phyloP scores from a whole-genome alignment of 495 filamentous ascomycete species.

The Umbilicaria muhlenbergii region DNA sequence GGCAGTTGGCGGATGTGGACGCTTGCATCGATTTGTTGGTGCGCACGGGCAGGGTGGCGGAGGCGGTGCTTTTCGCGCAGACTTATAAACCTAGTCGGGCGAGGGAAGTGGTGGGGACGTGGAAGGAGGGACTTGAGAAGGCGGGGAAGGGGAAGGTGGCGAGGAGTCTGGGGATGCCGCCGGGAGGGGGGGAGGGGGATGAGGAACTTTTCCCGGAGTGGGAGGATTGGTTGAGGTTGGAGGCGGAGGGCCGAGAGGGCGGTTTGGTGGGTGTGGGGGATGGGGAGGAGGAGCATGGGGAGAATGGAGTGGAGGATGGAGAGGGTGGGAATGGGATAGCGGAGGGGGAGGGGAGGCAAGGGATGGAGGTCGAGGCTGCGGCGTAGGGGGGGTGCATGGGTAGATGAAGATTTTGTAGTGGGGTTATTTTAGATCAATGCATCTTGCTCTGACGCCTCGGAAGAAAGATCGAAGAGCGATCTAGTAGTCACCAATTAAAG shows the following conservation, averaged over 20 bases:
- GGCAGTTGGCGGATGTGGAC: conserved; percentile 71
- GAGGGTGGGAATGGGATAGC: too few species aligned
- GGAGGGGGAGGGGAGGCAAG: too few species aligned
- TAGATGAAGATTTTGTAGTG: too few species aligned
- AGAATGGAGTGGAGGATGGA: too few species aligned
- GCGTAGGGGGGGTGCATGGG: too few species aligned
- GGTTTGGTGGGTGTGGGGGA: too few species aligned
- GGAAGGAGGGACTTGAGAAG: conserved; percentile 72
- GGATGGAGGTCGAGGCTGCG: too few species aligned
- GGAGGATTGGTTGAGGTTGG: conserved; percentile 74
- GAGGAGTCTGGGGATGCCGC: conserved; percentile 70
- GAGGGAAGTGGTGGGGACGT: conserved; percentile 47
- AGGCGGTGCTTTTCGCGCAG: conserved; percentile 81
- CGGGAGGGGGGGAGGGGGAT: conserved; percentile 46
- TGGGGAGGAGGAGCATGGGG: too few species aligned
- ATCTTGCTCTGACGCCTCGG: too few species aligned
- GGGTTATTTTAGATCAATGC: too few species aligned
- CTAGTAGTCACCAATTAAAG: too few species aligned
- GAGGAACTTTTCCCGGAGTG: conserved; percentile 91
- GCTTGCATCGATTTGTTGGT: conserved; percentile 69
- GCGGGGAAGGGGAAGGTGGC: conserved; percentile 67
- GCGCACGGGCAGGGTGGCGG: conserved; percentile 60
- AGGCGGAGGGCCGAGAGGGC: conserved; percentile 40
- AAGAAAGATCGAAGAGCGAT: too few species aligned
- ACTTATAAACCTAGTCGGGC: conserved; percentile 84